A percentile compares a stretch with the other conserved stretches of the same genome.
Evolutionary conservation across 225 moss, liverwort and hornwort genomes (phyloP).

Genomic region (Marchantia polymorpha): DNA sequence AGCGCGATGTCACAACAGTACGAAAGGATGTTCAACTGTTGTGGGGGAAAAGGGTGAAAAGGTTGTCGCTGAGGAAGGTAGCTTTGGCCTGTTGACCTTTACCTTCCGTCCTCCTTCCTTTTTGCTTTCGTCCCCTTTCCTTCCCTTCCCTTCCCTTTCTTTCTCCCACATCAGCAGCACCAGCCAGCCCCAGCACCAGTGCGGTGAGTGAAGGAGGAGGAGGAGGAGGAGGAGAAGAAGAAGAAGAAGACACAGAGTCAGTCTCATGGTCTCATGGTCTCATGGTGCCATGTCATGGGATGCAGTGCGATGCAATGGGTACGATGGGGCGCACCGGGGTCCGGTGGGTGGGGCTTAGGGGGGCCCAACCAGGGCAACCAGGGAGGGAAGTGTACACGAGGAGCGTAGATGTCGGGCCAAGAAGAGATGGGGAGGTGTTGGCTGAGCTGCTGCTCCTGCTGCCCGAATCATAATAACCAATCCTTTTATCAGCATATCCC

Average conservation of each 20-base stretch:
- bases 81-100: constrained; percentile 12
- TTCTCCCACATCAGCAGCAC: not conserved
- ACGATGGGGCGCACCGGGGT: not conserved
- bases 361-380: not conserved
- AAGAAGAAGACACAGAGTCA: not conserved
- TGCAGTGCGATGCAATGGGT: too few species aligned
- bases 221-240: too few species aligned
- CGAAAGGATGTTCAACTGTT: constrained; percentile 16
- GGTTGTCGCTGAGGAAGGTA: constrained; percentile 13
- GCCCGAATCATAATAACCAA: constrained; percentile 1
- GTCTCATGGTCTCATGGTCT: not conserved
- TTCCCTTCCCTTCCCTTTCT: not conserved
- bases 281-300: too few species aligned
- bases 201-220: not conserved
- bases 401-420: constrained; percentile 1
- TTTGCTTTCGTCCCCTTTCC: not conserved
- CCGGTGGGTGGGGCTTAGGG: not conserved
- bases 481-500: not conserved
- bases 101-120: constrained; percentile 7
- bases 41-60: not conserved
- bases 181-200: not conserved
- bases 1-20: not conserved
- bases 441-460: not conserved
- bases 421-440: not conserved
- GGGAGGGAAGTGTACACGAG: not conserved